phyloP scores from a whole-genome alignment of 2,329 filamentous ascomycete species.

The Daldinia eschscholtzii region DNA sequence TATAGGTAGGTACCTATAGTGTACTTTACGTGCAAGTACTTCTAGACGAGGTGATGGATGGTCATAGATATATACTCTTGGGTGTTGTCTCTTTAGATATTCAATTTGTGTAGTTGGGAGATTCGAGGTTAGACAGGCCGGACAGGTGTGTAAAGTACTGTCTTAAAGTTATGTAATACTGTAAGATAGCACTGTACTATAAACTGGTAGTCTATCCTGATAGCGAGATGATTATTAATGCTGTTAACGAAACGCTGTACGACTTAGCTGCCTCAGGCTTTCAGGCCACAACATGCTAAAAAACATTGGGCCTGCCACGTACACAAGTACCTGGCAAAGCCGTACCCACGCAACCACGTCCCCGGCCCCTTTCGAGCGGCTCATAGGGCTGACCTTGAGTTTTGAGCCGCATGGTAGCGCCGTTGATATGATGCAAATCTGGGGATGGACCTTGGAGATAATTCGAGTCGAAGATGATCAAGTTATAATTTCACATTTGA shows the following conservation, averaged over 20 bases:
- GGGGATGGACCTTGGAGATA: conserved; percentile 46
- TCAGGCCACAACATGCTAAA: conserved; percentile 15
- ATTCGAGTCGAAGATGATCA: conserved; percentile 48
- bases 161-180: not conserved
- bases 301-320: conserved; percentile 28
- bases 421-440: conserved; percentile 53
- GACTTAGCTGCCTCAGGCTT: not conserved
- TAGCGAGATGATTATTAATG: not conserved
- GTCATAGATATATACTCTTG: not conserved
- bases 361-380: conserved; percentile 44
- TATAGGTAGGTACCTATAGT: not conserved
- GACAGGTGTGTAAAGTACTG: not conserved
- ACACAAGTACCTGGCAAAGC: conserved; percentile 10
- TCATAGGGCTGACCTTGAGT: conserved; percentile 54
- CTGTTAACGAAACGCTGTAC: not conserved
- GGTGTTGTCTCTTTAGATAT: not conserved
- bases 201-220: not conserved
- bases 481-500: conserved; percentile 39
- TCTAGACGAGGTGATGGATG: not conserved
- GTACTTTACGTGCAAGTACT: not conserved
- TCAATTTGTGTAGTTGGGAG: not conserved
- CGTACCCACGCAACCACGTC: conserved; percentile 45
- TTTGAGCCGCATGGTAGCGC: conserved; percentile 56
- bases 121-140: too few relatives aligned
- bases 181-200: conserved; percentile 1